Conservation (phyloP, 257 asterid species). For the Solanum neorickii region DNA sequence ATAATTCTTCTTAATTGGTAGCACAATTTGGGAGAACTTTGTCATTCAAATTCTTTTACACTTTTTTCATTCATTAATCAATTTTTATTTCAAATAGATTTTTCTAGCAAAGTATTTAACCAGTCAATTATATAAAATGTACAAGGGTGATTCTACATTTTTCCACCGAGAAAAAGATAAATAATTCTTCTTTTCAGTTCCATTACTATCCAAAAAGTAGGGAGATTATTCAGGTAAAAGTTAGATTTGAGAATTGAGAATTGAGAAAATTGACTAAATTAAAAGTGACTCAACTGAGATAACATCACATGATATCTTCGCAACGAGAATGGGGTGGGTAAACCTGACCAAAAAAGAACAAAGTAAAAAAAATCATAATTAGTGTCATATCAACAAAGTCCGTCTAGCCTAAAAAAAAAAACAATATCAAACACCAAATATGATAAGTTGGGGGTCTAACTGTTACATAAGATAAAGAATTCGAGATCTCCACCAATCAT, state of each 20-base stretch:
- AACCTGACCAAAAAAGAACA: background rate
- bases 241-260: no score
- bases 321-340: background rate
- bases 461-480: background rate
- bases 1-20: background rate
- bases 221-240: background rate
- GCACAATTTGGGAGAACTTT: background rate
- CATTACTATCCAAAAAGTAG: background rate
- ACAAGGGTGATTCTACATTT: background rate
- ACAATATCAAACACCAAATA: background rate
- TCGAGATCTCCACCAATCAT: background rate
- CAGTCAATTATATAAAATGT: background rate
- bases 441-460: background rate
- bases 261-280: background rate
- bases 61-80: background rate
- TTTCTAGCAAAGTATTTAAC: background rate
- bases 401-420: background rate
- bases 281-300: background rate
- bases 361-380: rapidly evolving
- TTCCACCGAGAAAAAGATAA: background rate
- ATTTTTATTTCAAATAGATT: background rate
- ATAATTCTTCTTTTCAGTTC: background rate
- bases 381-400: background rate
- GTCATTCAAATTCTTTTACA: background rate
- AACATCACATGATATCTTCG: background rate